Base-by-base conservation (phyloP, 495 filamentous ascomycete species). In the Delitschia confertaspora region DNA sequence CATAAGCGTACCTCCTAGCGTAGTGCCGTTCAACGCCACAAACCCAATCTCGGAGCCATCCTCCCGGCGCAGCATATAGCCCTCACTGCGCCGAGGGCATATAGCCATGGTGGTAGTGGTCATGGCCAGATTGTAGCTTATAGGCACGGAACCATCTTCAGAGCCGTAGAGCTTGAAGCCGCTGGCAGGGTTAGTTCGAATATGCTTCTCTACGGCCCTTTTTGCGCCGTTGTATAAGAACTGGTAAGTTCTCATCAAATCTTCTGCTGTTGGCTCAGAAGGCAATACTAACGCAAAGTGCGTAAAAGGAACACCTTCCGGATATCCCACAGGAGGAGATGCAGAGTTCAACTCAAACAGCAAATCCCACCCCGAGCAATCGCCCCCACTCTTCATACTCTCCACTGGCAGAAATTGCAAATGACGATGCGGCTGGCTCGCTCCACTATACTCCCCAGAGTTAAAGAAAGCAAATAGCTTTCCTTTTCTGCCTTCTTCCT, bases 381-480 rank as follows among this genome's bases (percentile, higher is more conserved):
- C 58, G 26, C 73, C 53, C 0, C 67, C 75, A 17, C 68, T 69
- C 20, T 61, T 64, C 82, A 88, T 88, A 4, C 69, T 62, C 33
- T 77, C 73, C 0, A 87, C 71, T 0, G 82, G 82, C 2, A 89
- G 64, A 23, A 93, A 76, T 58, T 93, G 85, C 2, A 93, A 45
- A 54, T 93, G 85, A 13, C 85, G 65, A 61, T 89, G 85, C 1
- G 82, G 74, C 61, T 93, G 84, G 39, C 77, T 82, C 4, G 84
- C 83, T 0, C 85, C 85, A n/a, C 78, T 85, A 36, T 80, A 69
- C 1, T 72, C 63, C 7, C 85, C 85, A 20, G 79, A 84, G 54
- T 93, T 93, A 69, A 87, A 93, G 62, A 91, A 93, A 9, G 78
- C 82, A 55, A 80, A 88, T 1, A 93, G 62, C 27, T 69, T 37